Conservation (phyloP, 106 monocot species). For the Dioscorea alata region DNA sequence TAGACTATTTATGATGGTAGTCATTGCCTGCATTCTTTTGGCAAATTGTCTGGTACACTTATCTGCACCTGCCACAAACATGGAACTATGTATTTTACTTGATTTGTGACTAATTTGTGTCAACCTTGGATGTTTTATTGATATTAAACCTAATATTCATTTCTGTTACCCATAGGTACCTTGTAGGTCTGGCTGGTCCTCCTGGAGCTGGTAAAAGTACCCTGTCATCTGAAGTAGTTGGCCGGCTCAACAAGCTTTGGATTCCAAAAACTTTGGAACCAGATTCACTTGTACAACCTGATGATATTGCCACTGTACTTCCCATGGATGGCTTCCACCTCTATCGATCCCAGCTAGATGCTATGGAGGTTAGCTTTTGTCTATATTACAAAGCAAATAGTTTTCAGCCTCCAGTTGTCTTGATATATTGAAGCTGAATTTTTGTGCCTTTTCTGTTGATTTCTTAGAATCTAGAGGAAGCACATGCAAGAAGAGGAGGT, state of each 20-base stretch:
- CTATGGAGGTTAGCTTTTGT: slow-evolving; percentile 64
- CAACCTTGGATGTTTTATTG: neutral
- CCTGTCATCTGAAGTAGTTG: slow-evolving; percentile 65
- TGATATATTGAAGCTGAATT: neutral
- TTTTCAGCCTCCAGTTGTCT: neutral
- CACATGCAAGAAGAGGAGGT: slow-evolving; percentile 99
- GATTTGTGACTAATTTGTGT: neutral
- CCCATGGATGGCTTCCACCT: slow-evolving; percentile 99
- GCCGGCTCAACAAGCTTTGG: slow-evolving; percentile 51
- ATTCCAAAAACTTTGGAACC: slow-evolving; percentile 8
- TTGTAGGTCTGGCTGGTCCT: slow-evolving; percentile 79
- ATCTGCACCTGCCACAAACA: neutral
- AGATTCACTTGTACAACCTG: slow-evolving; percentile 2
- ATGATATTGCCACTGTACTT: slow-evolving; percentile 59
- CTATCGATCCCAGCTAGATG: slow-evolving; percentile 82
- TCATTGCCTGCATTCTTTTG: neutral
- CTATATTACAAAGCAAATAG: neutral
- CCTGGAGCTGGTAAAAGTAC: slow-evolving; percentile 86
- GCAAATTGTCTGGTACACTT: neutral
- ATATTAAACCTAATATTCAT: neutral
- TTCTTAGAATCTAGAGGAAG: slow-evolving; percentile 80
- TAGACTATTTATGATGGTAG: neutral
- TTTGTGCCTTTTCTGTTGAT: neutral
- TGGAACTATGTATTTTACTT: neutral
- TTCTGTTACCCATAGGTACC: slow-evolving; percentile 30